These are phyloP conservation scores for Fraxinus floribunda DNA, from an alignment of 305 asterid genomes.

Conservation along the genomic window DNA sequence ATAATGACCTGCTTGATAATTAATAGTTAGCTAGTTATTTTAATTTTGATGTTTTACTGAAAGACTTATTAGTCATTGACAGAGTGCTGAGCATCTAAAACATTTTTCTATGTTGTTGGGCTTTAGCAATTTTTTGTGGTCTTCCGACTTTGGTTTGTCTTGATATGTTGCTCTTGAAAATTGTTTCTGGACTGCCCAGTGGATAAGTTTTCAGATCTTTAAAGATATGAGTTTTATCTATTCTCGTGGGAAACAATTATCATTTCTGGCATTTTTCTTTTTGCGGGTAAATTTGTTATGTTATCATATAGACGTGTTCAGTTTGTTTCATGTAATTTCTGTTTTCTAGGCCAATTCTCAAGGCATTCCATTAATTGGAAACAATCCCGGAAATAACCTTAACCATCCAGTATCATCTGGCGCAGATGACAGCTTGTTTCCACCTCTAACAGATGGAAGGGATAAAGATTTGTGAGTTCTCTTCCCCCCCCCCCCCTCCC, in stretches of 20 bases:
- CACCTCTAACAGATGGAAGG: conserved; percentile 32
- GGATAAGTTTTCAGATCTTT: conserved; percentile 22
- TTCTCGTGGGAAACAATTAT: conserved; percentile 3
- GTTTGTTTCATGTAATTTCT: conserved; percentile 24
- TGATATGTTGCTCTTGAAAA: conserved; percentile 16
- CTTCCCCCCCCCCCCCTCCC: not conserved
- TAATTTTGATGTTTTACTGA: conserved; percentile 18
- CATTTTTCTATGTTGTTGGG: not conserved
- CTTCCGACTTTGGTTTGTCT: conserved; percentile 18
- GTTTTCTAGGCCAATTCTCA: conserved; percentile 48
- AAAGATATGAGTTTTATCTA: conserved; percentile 2
- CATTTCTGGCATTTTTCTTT: conserved; percentile 10
- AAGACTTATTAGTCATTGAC: conserved; percentile 19
- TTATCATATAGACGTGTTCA: conserved; percentile 9
- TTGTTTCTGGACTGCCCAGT: conserved; percentile 17
- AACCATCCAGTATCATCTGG: conserved; percentile 35
- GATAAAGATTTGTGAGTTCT: conserved; percentile 45
- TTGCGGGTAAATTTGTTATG: conserved; percentile 11
- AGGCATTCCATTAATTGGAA: conserved; percentile 32
- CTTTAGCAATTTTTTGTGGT: not conserved
- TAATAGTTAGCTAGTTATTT: conserved; percentile 18
- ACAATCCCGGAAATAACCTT: conserved; percentile 32
- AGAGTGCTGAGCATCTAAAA: not conserved
- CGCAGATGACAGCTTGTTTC: conserved; percentile 36
- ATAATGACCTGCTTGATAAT: conserved; percentile 21